Base-by-base conservation (phyloP, 495 filamentous ascomycete genomes). In the Annulohypoxylon stygium region DNA sequence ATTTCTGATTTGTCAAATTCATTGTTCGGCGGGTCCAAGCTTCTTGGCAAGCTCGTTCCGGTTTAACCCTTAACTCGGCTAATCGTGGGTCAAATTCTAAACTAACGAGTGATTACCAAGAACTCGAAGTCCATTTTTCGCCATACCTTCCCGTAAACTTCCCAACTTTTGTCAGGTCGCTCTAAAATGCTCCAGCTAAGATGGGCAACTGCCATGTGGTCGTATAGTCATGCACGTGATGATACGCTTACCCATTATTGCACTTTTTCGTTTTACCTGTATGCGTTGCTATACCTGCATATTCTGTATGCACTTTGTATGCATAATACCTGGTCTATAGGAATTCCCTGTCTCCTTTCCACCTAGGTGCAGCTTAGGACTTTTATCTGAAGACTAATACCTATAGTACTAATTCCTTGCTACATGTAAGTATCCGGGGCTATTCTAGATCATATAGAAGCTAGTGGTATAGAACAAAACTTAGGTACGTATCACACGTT, bases 61-160 rank as follows among this genome's bases (percentile, higher is more conserved):
- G 54, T 65, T 63, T 61, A 69, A 69, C 66, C 61, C 71, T 70
- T 61, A 66, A 70, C 67, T 74, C 71, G 71, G 71, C 67, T 74
- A 74, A 63, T 63, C 67, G 58, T 74, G 67, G 65, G 61, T 58
- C 54, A 69, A 70, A 41, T 36, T 63, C 47, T 4, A 47, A 45
- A 47, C 65, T 64, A 73, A 50, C 25, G 20, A 45, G 23, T 57
- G 53, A 65, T 65, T 57, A 57, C 60, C 57, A 55, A 72, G 11
- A 54, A 54, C 50, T 54, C 50, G 50, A 54, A 54, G 23, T 26
- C 7, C 30, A 51, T 26, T 26, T 51, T 25, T 8, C 23, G 33
- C n/a, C 30, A 30, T 30, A 25, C 23, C 18, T 50, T 50, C 47
- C 47, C 30, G 16, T 50, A 20, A 20, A 50, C 47, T 50, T 50